phyloP scores from a whole-genome alignment of 306 rosid genomes.

The Sindora glabra region DNA sequence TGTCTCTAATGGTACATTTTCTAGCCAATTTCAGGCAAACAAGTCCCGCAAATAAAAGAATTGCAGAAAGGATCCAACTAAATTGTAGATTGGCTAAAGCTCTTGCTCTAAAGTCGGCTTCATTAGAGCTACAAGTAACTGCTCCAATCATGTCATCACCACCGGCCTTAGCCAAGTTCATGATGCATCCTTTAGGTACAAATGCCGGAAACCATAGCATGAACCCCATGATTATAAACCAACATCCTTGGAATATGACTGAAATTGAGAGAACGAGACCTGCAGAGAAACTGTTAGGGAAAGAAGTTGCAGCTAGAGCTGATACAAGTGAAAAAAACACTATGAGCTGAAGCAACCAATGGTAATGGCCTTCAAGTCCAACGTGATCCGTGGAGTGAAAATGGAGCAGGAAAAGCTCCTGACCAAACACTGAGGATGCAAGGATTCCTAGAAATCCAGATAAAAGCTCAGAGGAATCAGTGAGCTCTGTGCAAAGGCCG shows the following conservation, averaged over 20 bases:
- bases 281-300: slow-evolving; percentile 49
- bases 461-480: too few relatives aligned
- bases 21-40: slow-evolving; percentile 45
- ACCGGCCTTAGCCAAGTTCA: slow-evolving; percentile 37
- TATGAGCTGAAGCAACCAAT: slow-evolving; percentile 50
- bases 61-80: slow-evolving; percentile 74
- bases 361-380: slow-evolving; percentile 81
- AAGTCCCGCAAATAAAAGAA: slow-evolving; percentile 49
- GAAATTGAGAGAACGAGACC: slow-evolving; percentile 53
- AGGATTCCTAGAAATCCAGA: slow-evolving; percentile 43
- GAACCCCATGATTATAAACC: slow-evolving; percentile 68
- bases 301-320: slow-evolving; percentile 48
- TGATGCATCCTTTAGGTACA: slow-evolving; percentile 51
- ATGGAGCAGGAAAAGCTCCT: slow-evolving; percentile 59
- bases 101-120: slow-evolving; percentile 63
- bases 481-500: too few relatives aligned
- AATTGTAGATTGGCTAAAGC: slow-evolving; percentile 84
- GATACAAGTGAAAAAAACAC: slow-evolving; percentile 36
- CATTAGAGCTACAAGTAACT: slow-evolving; percentile 46
- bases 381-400: slow-evolving; percentile 68
- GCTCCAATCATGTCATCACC: slow-evolving; percentile 52
- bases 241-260: slow-evolving; percentile 59
- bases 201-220: slow-evolving; percentile 57
- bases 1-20: slow-evolving; percentile 28
- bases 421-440: slow-evolving; percentile 57